Base-by-base conservation (phyloP, 495 filamentous ascomycete species). In the Parmelia sp. region DNA sequence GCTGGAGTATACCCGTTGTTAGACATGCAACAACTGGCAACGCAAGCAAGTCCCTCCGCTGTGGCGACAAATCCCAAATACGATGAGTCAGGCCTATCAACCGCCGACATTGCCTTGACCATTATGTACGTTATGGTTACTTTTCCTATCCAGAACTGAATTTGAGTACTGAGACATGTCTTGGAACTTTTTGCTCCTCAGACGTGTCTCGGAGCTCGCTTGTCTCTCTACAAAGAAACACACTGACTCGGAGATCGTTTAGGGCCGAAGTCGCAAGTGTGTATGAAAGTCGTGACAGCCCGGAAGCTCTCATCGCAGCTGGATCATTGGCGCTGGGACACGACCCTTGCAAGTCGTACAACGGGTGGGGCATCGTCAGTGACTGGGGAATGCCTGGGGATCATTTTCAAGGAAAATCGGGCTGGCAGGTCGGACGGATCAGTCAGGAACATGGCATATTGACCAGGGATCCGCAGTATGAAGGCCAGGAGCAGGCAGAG, bases 21-120 rank as follows among this genome's bases (percentile, higher is more conserved):
- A 2, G 91, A 95, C 71, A 75, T 94, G 68, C 91, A 96, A 72
- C 91, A 95, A 65, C 74, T 94, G 1, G 86, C 89, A 1, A 91
- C 90, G 6, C 84, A 87, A 70, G 85, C 86, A 5, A 68, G 78
- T 14, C 72, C 77, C 4, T 60, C 72, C 39, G 69, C 76, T 8
- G 21, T 62, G 36, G 68, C 77, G 17, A 70, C 75, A 61, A 42
- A 68, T 15, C 60, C 71, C 0, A 68, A 72, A 5, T 71, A 83
- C 7, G 75, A 77, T 0, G 76, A 78, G 40, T 4, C 27, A 29
- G 29, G 35, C 10, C 23, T 67, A n/a, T 65, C 69, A n/a, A 63
- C 61, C 25, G 11, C 51, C 1, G 83, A 88, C 65, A 79, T 95
- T 44, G 91, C 83, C 6, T 74, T 92, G 35, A 86, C 82, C 4